A percentile compares a stretch with the other conserved stretches of the same genome.
These are phyloP conservation scores for Parietichytrium sp. DNA, from an alignment of 108 stramenopile genomes.

Conservation along the genomic window DNA sequence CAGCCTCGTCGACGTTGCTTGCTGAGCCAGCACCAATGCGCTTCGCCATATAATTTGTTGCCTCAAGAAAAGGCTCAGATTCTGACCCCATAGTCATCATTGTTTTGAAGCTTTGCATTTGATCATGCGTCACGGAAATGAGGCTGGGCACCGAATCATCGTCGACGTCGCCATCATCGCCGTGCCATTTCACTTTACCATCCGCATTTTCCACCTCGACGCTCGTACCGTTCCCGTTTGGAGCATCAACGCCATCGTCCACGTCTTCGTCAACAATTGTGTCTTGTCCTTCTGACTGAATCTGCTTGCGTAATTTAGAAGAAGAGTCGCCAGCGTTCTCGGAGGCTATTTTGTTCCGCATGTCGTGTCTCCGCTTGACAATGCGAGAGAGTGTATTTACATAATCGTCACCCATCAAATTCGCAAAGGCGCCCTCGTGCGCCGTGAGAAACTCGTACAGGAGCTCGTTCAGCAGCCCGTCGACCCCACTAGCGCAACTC, in stretches of 20 bases:
- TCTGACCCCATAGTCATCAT: background rate
- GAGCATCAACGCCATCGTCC: background rate
- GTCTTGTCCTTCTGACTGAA: background rate
- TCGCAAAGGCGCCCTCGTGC: background rate
- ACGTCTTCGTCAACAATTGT: background rate
- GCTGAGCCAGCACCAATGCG: too few relatives aligned
- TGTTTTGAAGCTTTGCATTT: background rate
- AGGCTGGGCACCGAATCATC: background rate
- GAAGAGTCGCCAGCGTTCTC: too few relatives aligned
- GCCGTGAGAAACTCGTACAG: background rate
- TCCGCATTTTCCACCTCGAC: background rate
- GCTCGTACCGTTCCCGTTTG: background rate
- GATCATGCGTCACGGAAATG: background rate
- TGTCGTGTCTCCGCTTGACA: too few relatives aligned
- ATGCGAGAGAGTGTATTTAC: background rate
- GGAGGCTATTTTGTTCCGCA: too few relatives aligned
- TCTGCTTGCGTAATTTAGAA: background rate
- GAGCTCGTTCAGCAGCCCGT: background rate
- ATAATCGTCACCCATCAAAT: conserved; percentile 7
- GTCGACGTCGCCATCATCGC: background rate
- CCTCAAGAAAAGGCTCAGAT: too few relatives aligned
- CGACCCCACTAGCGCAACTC: too few relatives aligned
- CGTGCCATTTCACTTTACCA: background rate
- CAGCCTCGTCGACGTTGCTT: background rate
- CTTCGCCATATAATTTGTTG: too few relatives aligned